Base-by-base conservation (phyloP, 225 moss, liverwort and hornwort species). In the Pseudisothecium myosuroides region DNA sequence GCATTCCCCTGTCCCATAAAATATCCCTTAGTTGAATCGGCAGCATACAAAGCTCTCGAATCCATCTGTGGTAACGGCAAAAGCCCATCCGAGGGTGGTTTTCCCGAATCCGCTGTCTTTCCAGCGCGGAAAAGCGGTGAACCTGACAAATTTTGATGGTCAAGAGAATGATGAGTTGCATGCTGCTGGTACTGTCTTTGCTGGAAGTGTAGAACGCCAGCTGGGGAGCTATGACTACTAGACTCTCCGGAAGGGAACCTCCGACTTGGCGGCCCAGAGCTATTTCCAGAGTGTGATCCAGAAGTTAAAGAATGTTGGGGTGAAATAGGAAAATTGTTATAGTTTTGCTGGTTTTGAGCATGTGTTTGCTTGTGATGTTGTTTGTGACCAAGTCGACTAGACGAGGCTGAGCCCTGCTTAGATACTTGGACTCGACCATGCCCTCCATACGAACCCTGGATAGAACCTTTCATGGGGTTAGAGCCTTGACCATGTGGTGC, bases 331-430 rank as follows among this genome's bases (percentile, higher is more conserved):
- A 87, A 89, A 77, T 58, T 88, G 16, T 39, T 50, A 83, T 83
- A 49, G 26, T 76, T 83, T 74, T 83, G 83, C 80, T 89, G 93
- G 87, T 49, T 81, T 55, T 89, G 92, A 36, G 72, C 47, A 12
- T 88, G 83, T 76, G 83, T 36, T 50, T 92, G 92, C 78, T 90
- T 90, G 50, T 90, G 90, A 64, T 90, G 81, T 71, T 87, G 93
- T 87, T 92, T 92, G 59, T 86, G 79, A 86, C 94, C 94, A 85
- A 94, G 91, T 72, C 92, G 92, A 87, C 94, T 92, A 39, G 88
- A 88, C 41, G 86, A 86, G 76, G 82, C 67, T 88, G 91, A 66
- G 78, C 94, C 89, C 81, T 91, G 90, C 74, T 92, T 94, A 61
- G 88, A 87, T 83, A 65, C n/a, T 90, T 92, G 92, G 59, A 83